Percentiles rank a stretch among this genome's conserved stretches.
These are phyloP conservation scores for Solanum gandarillasii DNA, from an alignment of 257 asterid genomes.

Conservation along the genomic window DNA sequence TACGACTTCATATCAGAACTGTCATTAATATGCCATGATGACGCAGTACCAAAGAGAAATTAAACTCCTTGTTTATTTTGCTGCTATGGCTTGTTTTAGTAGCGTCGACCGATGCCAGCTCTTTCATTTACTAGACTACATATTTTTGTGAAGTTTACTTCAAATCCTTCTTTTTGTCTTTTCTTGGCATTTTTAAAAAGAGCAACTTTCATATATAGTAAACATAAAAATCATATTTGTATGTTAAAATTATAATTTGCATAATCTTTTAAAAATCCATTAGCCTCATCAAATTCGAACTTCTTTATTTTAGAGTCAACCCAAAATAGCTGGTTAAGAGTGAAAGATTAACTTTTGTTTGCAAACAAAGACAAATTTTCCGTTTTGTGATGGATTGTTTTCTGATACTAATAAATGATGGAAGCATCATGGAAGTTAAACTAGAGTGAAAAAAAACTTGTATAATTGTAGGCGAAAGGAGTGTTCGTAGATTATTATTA, in stretches of 20 bases:
- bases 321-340: rapidly evolving
- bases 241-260: too few relatives aligned
- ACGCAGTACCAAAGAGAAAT: neutral
- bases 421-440: neutral
- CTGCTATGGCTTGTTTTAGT: neutral
- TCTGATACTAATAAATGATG: neutral
- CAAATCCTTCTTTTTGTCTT: neutral
- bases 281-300: neutral
- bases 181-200: neutral
- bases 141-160: neutral
- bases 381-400: neutral
- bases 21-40: neutral
- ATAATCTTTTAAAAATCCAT: neutral
- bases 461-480: neutral
- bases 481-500: neutral
- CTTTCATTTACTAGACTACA: neutral
- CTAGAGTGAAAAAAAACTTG: neutral
- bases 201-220: too few relatives aligned
- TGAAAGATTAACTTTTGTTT: neutral
- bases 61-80: neutral
- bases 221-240: too few relatives aligned
- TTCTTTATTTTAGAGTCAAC: neutral
- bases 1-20: neutral
- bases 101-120: neutral
- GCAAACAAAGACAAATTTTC: neutral